Evolutionary conservation across 208 protist genomes (phyloP).

Genomic region (Leishmania major): DNA sequence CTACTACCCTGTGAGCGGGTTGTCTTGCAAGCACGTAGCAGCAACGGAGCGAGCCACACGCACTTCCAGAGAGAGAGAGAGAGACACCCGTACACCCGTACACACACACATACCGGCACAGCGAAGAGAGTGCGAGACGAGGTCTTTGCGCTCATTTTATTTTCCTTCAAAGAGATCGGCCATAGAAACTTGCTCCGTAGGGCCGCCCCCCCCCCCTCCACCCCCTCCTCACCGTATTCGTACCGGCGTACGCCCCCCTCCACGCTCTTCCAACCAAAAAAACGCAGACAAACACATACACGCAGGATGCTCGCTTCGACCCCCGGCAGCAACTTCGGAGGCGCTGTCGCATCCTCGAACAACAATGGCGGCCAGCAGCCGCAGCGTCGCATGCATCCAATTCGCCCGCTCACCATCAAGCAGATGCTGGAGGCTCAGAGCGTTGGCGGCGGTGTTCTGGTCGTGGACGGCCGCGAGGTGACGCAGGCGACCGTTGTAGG

Average conservation of each 20-base stretch:
- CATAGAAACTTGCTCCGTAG: background rate
- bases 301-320: conserved; percentile 15
- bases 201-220: background rate
- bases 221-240: background rate
- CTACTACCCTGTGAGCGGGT: background rate
- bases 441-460: conserved; percentile 85
- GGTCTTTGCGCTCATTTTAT: background rate
- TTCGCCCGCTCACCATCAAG: conserved; percentile 90
- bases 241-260: too few species aligned
- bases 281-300: conserved; percentile 1
- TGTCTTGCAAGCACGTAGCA: background rate
- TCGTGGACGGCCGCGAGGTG: conserved; percentile 87
- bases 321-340: conserved; percentile 42
- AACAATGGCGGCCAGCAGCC: conserved; percentile 33
- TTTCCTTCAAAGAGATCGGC: background rate
- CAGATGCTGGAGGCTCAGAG: conserved; percentile 84
- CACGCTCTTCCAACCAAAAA: too few species aligned
- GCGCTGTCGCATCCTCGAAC: conserved; percentile 4
- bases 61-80: background rate
- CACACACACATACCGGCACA: background rate
- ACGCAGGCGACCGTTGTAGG: conserved; percentile 88
- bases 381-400: conserved; percentile 83
- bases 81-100: conserved; percentile 7
- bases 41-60: background rate
- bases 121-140: background rate